phyloP scores from a whole-genome alignment of 495 filamentous ascomycete species.

The Lepidopterella palustris region DNA sequence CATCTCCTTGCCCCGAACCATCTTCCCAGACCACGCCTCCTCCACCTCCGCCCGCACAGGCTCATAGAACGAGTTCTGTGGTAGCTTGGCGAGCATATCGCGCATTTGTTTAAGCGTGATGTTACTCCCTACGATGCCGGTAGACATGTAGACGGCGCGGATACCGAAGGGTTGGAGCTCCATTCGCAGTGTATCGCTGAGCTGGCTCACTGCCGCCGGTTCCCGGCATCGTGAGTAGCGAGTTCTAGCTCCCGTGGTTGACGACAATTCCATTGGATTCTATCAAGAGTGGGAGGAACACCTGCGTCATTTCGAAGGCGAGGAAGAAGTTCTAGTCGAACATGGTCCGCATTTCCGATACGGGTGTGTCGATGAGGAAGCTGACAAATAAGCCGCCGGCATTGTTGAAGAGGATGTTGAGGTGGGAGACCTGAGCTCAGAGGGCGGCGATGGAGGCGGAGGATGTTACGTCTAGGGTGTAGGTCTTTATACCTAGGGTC shows the following conservation, averaged over 20 bases:
- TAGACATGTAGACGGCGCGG: conserved; percentile 3
- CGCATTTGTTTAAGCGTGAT: conserved; percentile 2
- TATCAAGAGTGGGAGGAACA: conserved; percentile 11
- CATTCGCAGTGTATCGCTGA: conserved; percentile 3
- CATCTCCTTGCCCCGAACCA: neutral
- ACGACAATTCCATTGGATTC: conserved; percentile 3
- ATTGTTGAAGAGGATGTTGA: no score
- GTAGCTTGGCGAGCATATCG: no score
- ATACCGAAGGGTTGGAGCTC: conserved; percentile 4
- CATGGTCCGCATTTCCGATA: neutral
- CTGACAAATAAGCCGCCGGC: neutral
- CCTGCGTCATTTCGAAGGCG: conserved; percentile 6
- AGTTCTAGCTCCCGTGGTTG: neutral
- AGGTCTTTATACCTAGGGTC: no score
- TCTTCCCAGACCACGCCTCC: neutral
- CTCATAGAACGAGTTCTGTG: no score
- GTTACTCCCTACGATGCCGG: neutral
- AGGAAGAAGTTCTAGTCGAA: conserved; percentile 18
- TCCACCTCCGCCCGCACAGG: neutral
- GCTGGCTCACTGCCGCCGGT: neutral
- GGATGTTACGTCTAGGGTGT: no score
- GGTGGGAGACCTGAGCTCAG: no score
- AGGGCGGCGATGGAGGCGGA: no score
- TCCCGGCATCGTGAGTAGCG: neutral
- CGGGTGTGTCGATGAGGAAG: neutral